A percentile compares a stretch with the other conserved stretches of the same genome.
Evolutionary conservation across 257 asterid species (phyloP).

Genomic region (Petunia secreta): DNA sequence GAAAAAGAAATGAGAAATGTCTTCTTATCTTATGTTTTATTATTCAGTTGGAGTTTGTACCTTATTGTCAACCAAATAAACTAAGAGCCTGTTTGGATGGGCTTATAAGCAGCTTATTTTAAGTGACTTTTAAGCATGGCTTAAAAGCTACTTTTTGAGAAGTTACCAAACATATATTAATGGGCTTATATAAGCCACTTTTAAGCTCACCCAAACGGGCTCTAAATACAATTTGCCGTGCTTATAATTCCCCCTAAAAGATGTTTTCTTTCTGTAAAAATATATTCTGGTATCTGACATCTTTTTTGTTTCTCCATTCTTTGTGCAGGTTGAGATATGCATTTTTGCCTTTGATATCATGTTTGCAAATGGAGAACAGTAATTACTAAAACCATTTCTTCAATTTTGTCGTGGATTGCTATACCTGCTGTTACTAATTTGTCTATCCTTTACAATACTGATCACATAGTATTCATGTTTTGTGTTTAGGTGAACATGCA

Average conservation of each 20-base stretch:
- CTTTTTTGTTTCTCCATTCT: conserved; percentile 25
- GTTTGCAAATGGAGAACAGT: conserved; percentile 88
- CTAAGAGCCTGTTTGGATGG: background rate
- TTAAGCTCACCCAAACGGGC: too few species aligned
- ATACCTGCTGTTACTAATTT: background rate
- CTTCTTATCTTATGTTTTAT: background rate
- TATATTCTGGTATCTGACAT: conserved; percentile 34
- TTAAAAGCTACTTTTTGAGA: too few species aligned
- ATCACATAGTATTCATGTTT: background rate
- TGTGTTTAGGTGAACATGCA: background rate
- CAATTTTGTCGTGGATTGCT: background rate
- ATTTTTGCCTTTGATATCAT: conserved; percentile 81
- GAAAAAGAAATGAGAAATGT: background rate
- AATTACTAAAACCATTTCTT: conserved; percentile 44
- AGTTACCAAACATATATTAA: too few species aligned
- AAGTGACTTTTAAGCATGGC: too few species aligned
- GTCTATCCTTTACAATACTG: conserved; percentile 2
- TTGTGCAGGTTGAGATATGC: conserved; percentile 81
- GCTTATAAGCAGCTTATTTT: too few species aligned
- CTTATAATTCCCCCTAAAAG: background rate
- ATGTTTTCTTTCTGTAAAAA: conserved; percentile 17
- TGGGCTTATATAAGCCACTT: too few species aligned
- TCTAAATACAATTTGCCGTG: background rate
- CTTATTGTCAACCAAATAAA: background rate
- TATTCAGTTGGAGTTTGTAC: background rate